These are phyloP conservation scores for Gentiana macrophylla DNA, from an alignment of 257 asterid genomes.

Conservation along the genomic window DNA sequence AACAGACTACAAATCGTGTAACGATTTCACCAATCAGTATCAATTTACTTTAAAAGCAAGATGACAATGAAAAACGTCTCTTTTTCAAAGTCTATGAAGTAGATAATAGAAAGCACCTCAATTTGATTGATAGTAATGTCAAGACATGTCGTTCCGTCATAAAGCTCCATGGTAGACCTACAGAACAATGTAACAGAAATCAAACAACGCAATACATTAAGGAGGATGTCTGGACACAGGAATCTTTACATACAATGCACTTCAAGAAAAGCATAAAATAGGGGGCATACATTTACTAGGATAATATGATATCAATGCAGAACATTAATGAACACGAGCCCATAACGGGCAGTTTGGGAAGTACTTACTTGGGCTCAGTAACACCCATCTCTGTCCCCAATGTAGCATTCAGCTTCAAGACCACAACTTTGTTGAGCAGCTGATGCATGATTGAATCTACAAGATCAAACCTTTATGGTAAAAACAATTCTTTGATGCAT, in stretches of 20 bases:
- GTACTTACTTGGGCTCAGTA: slow-evolving; percentile 69
- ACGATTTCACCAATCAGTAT: slow-evolving; percentile 16
- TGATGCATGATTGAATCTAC: slow-evolving; percentile 53
- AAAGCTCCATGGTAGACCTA: slow-evolving; percentile 59
- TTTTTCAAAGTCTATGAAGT: background rate
- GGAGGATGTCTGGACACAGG: background rate
- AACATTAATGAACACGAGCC: too few relatives aligned
- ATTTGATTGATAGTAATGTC: slow-evolving; percentile 67
- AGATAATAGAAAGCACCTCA: slow-evolving; percentile 37
- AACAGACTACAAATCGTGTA: slow-evolving; percentile 38
- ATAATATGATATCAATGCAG: too few relatives aligned
- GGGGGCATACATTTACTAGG: too few relatives aligned
- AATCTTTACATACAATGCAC: background rate
- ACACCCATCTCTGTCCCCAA: slow-evolving; percentile 55
- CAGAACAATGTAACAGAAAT: slow-evolving; percentile 10
- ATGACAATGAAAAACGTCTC: background rate
- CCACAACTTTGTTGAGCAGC: slow-evolving; percentile 72
- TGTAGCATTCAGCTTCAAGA: slow-evolving; percentile 54
- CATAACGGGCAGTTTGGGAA: background rate
- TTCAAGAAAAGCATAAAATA: background rate
- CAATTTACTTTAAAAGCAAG: slow-evolving; percentile 11
- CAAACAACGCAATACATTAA: background rate
- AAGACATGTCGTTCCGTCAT: slow-evolving; percentile 52
- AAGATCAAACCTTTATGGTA: slow-evolving; percentile 9
- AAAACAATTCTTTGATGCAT: background rate